Percentiles rank a stretch among this genome's conserved stretches.
phyloP scores from a whole-genome alignment of 345 rosid genomes.

The Barbarea vulgaris region DNA sequence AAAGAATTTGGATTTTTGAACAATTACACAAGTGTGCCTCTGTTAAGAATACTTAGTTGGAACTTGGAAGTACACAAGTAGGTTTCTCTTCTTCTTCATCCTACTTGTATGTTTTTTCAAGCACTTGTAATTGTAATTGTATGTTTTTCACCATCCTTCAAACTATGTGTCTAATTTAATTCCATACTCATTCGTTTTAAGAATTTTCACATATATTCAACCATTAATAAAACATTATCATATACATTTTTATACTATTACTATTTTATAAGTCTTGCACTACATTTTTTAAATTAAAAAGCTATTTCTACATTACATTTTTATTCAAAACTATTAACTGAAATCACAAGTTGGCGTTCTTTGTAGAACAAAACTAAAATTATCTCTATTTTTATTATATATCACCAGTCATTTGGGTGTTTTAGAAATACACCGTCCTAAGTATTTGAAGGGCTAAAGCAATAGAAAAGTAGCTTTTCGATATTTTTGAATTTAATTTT shows the following conservation, averaged over 20 bases:
- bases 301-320: not conserved
- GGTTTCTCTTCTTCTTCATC: not conserved
- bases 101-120: not conserved
- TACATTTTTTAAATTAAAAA: not conserved
- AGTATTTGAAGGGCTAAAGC: too few species aligned
- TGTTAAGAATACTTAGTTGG: not conserved
- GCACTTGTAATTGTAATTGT: not conserved
- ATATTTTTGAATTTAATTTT: too few species aligned
- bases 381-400: too few species aligned
- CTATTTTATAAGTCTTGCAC: not conserved
- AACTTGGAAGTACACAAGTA: not conserved
- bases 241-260: not conserved
- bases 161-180: too few species aligned
- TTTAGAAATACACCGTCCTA: too few species aligned
- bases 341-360: too few species aligned
- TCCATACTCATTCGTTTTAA: not conserved
- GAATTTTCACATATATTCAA: not conserved
- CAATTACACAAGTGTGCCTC: not conserved
- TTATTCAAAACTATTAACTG: too few species aligned
- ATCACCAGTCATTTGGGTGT: too few species aligned
- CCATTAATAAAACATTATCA: not conserved
- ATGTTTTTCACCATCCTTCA: not conserved
- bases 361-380: too few species aligned
- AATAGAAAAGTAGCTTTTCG: too few species aligned
- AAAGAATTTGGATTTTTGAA: constrained; percentile 2